A percentile compares a stretch with the other conserved stretches of the same genome.
Evolutionary conservation across 345 rosid genomes (phyloP).

Genomic region (Ricinus communis): DNA sequence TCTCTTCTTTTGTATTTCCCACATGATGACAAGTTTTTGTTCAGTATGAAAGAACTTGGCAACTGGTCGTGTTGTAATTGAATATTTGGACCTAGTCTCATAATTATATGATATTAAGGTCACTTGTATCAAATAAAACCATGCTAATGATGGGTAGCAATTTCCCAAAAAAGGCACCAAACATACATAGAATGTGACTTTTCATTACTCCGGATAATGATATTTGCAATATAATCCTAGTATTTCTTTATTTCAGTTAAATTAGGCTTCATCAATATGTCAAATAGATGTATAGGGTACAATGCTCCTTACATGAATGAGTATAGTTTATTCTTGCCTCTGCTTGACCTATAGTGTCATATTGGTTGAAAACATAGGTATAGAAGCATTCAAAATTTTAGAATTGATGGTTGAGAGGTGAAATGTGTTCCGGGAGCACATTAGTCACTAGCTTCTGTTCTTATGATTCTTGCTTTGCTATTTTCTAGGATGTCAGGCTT

Average conservation of each 20-base stretch:
- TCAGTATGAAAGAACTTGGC: background rate
- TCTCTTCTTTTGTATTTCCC: background rate
- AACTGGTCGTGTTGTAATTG: background rate
- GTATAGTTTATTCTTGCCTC: too few relatives aligned
- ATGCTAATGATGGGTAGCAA: background rate
- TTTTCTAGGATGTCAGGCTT: constrained; percentile 76
- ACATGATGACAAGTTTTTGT: background rate
- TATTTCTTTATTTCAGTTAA: too few relatives aligned
- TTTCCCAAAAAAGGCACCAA: too few relatives aligned
- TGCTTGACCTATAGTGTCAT: too few relatives aligned
- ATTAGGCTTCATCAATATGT: too few relatives aligned
- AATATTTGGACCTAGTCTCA: background rate
- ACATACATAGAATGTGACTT: background rate
- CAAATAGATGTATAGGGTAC: too few relatives aligned
- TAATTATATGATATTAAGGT: background rate
- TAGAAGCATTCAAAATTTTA: background rate
- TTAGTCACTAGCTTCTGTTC: background rate
- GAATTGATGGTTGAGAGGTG: constrained; percentile 1
- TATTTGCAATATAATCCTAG: too few relatives aligned
- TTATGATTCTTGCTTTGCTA: constrained; percentile 20
- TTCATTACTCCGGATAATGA: background rate
- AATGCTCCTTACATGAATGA: too few relatives aligned
- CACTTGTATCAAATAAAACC: background rate
- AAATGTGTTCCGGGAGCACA: background rate
- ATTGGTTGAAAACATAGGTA: background rate